Conservation (phyloP, 202 grass and related monocot genomes). For the Brachypodium distachyon region DNA sequence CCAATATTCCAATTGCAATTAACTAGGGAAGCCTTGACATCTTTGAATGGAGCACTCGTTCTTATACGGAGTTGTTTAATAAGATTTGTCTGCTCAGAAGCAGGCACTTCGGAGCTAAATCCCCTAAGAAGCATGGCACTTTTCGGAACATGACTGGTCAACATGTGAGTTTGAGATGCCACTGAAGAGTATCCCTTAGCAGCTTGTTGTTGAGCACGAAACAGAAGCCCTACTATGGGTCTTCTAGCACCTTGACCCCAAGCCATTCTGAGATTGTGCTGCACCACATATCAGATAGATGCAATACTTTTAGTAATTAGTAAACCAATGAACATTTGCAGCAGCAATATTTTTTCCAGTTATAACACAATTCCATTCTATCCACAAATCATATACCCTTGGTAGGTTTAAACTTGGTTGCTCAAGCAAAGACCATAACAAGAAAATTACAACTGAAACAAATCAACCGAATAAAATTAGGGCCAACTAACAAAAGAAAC, state of each 20-base stretch:
- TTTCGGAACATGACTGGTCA: neutral
- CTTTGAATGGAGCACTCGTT: slow-evolving; percentile 79
- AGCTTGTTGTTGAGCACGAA: slow-evolving; percentile 17
- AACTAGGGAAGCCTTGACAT: slow-evolving; percentile 74
- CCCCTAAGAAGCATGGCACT: slow-evolving; percentile 27
- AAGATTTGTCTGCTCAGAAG: slow-evolving; percentile 61
- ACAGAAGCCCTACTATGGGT: slow-evolving; percentile 8
- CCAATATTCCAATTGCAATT: slow-evolving; percentile 81
- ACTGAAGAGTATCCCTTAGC: neutral
- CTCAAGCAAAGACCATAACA: too few relatives aligned
- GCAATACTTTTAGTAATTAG: too few relatives aligned
- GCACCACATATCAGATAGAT: neutral
- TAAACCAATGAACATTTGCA: too few relatives aligned
- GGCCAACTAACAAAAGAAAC: too few relatives aligned
- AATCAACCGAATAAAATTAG: too few relatives aligned
- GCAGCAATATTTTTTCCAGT: too few relatives aligned
- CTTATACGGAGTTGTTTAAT: slow-evolving; percentile 74
- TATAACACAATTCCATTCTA: too few relatives aligned
- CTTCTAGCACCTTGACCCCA: slow-evolving; percentile 20
- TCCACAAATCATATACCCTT: too few relatives aligned
- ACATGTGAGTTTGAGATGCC: neutral
- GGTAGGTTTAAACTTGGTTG: too few relatives aligned
- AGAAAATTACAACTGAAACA: too few relatives aligned
- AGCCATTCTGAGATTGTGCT: slow-evolving; percentile 27
- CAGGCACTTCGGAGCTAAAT: slow-evolving; percentile 43